Evolutionary conservation across 768 basidiomycete genomes (phyloP).

Genomic region (Lactifluus echinatus): DNA sequence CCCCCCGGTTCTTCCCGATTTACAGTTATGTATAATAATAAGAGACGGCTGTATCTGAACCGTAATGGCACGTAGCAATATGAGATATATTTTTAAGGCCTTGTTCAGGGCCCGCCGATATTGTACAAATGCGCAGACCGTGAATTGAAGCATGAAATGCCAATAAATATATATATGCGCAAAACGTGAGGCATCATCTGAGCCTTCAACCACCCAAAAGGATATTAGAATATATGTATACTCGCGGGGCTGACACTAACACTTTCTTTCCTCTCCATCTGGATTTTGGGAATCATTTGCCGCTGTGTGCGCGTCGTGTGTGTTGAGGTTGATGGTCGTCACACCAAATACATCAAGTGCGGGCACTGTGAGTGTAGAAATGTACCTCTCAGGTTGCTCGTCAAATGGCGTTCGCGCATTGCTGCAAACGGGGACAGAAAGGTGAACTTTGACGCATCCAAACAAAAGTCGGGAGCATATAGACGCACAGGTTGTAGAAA

Average conservation of each 20-base stretch:
- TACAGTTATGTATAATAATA: no score
- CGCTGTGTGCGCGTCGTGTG: not conserved
- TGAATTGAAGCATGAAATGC: no score
- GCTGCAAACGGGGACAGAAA: not conserved
- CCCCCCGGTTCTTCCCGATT: no score
- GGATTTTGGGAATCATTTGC: not conserved
- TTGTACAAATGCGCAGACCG: no score
- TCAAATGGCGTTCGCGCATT: not conserved
- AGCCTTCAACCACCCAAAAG: not conserved
- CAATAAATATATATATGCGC: no score
- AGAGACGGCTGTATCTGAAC: no score
- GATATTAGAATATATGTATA: not conserved
- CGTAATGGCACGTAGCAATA: no score
- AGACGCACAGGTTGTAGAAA: constrained; percentile 1
- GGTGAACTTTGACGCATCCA: constrained; percentile 18
- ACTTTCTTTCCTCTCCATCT: not conserved
- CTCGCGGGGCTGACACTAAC: not conserved
- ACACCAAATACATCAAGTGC: not conserved
- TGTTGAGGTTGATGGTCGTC: not conserved
- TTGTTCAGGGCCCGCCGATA: no score
- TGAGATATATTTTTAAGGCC: no score
- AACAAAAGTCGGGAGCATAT: not conserved
- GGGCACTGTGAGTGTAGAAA: not conserved
- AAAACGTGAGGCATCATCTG: no score
- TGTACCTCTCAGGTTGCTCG: not conserved